Conservation (phyloP, 768 basidiomycete genomes). For the Panaeolus papilionaceus region DNA sequence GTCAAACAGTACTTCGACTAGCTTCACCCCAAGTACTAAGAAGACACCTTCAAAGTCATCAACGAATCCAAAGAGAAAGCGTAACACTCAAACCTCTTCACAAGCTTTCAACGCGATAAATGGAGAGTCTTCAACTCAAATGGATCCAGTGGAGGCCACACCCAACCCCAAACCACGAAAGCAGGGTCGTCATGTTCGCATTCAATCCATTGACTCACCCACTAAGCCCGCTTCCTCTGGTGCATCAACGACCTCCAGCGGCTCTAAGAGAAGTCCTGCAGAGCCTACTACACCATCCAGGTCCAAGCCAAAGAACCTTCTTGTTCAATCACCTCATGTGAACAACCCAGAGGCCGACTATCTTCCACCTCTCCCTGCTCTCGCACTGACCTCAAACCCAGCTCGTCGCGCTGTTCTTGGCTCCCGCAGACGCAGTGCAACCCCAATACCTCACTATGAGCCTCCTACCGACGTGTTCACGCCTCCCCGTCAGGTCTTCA, state of each 20-base stretch:
- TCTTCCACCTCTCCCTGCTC: constrained; percentile 41
- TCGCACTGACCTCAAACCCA: constrained; percentile 21
- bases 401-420: constrained; percentile 31
- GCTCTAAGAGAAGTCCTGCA: not conserved
- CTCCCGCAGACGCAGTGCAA: constrained; percentile 49
- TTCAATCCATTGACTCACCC: constrained; percentile 32
- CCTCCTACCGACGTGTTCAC: constrained; percentile 74
- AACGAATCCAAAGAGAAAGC: constrained; percentile 44
- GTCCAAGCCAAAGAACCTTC: constrained; percentile 33
- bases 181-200: constrained; percentile 34
- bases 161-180: constrained; percentile 72
- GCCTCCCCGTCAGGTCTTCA: constrained; percentile 67
- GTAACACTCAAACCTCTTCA: constrained; percentile 17
- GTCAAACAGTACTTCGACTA: constrained; percentile 13
- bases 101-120: constrained; percentile 2
- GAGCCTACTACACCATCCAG: constrained; percentile 26
- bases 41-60: constrained; percentile 13
- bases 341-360: constrained; percentile 57
- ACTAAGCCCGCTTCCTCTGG: constrained; percentile 29
- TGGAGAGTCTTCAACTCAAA: constrained; percentile 9
- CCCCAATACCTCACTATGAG: constrained; percentile 68
- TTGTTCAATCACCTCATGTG: constrained; percentile 49
- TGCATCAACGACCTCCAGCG: constrained; percentile 17
- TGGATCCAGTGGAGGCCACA: constrained; percentile 43
- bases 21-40: not conserved